Conservation (phyloP, 345 rosid species). For the Eucalyptus cladocalyx region DNA sequence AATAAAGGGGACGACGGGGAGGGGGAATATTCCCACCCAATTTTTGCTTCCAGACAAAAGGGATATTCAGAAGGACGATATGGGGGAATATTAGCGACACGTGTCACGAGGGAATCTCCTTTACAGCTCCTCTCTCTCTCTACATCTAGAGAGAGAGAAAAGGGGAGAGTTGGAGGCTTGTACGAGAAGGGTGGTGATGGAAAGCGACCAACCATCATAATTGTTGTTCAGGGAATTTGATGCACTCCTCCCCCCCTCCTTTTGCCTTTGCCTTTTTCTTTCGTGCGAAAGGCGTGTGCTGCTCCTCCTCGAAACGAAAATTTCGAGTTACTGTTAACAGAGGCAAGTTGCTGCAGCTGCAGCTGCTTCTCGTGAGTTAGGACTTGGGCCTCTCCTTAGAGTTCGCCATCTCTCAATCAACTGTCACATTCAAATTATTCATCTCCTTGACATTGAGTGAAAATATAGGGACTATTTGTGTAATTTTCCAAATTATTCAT, state of each 20-base stretch:
- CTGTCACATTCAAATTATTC: not conserved
- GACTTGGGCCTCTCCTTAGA: not conserved
- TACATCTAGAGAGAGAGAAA: not conserved
- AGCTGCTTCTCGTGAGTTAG: not conserved
- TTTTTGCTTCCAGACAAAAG: conserved; percentile 32
- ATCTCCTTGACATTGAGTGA: too few relatives aligned
- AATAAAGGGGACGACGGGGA: not conserved
- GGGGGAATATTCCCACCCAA: conserved; percentile 16
- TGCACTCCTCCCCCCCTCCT: conserved; percentile 10
- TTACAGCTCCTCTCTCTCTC: not conserved
- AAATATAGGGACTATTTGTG: too few relatives aligned
- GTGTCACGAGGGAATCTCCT: conserved; percentile 42
- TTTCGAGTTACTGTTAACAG: not conserved
- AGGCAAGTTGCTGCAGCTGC: not conserved
- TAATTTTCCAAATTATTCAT: not conserved
- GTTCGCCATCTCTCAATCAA: not conserved
- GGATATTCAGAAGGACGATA: conserved; percentile 49
- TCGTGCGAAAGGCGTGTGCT: not conserved
- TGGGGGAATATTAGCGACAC: conserved; percentile 32
- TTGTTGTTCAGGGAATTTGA: conserved; percentile 28
- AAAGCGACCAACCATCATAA: conserved; percentile 39
- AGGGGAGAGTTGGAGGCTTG: conserved; percentile 34
- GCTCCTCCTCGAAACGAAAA: not conserved
- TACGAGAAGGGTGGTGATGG: conserved; percentile 22
- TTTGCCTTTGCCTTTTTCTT: not conserved